phyloP scores from a whole-genome alignment of 306 rosid genomes.

The Lotus japonicus region DNA sequence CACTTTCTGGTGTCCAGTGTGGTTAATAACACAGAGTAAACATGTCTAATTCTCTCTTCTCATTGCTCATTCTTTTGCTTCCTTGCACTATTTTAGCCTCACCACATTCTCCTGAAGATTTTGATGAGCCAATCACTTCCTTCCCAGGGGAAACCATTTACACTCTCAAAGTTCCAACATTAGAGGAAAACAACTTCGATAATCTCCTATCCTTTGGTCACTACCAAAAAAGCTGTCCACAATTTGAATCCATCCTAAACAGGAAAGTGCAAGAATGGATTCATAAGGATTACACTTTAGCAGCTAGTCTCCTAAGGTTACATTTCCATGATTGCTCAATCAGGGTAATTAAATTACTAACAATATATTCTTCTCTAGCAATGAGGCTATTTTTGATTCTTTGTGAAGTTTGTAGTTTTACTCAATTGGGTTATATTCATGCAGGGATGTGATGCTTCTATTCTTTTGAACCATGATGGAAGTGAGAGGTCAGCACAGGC shows the following conservation, averaged over 20 bases:
- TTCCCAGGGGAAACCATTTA: conserved; percentile 10
- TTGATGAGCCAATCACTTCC: not conserved
- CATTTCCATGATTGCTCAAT: conserved; percentile 78
- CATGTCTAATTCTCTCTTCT: conserved; percentile 16
- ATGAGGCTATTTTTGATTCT: no score
- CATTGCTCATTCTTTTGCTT: conserved; percentile 23
- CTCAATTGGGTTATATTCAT: not conserved
- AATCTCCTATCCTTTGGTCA: conserved; percentile 42
- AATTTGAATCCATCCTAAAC: conserved; percentile 49
- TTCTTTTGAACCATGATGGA: conserved; percentile 57
- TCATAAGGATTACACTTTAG: conserved; percentile 40
- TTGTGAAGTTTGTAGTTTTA: not conserved
- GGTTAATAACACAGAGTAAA: not conserved
- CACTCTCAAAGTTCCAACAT: conserved; percentile 32
- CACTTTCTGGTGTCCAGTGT: no score
- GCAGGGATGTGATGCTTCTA: conserved; percentile 78
- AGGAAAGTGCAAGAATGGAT: conserved; percentile 45
- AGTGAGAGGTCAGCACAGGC: conserved; percentile 55
- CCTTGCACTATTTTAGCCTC: conserved; percentile 21
- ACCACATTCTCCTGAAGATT: not conserved
- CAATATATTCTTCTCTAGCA: not conserved
- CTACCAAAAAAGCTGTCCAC: conserved; percentile 50
- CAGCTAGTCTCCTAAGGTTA: conserved; percentile 57
- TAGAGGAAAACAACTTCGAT: conserved; percentile 25
- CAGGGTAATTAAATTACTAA: conserved; percentile 30